phyloP scores from a whole-genome alignment of 306 rosid genomes.

The Echinosophora koreensis region DNA sequence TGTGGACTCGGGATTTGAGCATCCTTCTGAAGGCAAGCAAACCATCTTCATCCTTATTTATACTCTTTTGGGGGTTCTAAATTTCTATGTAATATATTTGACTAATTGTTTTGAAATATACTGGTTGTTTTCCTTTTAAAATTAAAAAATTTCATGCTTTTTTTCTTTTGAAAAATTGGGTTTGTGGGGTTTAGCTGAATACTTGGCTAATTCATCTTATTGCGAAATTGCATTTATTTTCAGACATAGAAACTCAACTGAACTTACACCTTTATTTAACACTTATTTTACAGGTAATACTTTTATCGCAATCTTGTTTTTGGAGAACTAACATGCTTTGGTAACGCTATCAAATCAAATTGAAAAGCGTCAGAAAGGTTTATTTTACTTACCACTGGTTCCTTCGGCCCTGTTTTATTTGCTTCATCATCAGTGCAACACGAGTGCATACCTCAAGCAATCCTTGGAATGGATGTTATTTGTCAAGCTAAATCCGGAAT shows the following conservation, averaged over 20 bases:
- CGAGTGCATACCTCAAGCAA: slow-evolving; percentile 99
- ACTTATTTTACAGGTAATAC: slow-evolving; percentile 77
- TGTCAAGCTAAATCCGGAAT: slow-evolving; percentile 99
- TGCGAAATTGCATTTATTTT: neutral
- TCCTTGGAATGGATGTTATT: slow-evolving; percentile 98
- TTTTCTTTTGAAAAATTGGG: neutral
- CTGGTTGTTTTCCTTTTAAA: neutral
- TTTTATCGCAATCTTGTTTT: slow-evolving; percentile 67
- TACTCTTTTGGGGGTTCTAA: neutral
- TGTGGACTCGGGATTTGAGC: slow-evolving; percentile 99
- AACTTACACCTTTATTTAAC: slow-evolving; percentile 19
- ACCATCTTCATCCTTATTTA: neutral
- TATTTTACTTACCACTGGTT: slow-evolving; percentile 81
- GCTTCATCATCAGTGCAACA: slow-evolving; percentile 98
- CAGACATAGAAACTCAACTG: neutral
- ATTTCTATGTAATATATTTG: neutral
- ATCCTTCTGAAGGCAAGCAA: slow-evolving; percentile 99
- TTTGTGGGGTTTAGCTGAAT: neutral
- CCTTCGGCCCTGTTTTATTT: slow-evolving; percentile 77
- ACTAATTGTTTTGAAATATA: neutral
- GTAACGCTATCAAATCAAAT: slow-evolving; percentile 64
- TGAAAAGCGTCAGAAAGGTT: slow-evolving; percentile 68
- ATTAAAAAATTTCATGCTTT: no score
- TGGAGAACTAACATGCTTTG: slow-evolving; percentile 75
- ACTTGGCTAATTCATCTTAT: neutral